Evolutionary conservation across 495 filamentous ascomycete genomes (phyloP).

Genomic region (Aeminium ludgeri): DNA sequence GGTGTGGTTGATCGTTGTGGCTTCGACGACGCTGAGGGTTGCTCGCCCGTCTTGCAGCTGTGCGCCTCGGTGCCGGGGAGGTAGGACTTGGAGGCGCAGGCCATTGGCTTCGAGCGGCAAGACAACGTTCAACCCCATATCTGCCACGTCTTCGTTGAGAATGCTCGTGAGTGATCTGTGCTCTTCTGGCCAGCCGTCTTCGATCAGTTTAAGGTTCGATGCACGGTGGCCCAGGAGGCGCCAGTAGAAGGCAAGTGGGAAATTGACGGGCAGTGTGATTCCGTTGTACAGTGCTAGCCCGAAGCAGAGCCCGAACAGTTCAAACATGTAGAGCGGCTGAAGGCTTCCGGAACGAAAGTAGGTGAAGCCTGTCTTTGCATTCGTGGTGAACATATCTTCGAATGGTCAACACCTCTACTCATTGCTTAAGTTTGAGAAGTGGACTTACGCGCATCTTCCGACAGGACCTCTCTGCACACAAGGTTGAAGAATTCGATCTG

Average conservation of each 20-base stretch:
- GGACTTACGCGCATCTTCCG: conserved; percentile 55
- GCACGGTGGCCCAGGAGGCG: conserved; percentile 46
- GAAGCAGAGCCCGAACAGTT: conserved; percentile 72
- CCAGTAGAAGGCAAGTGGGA: conserved; percentile 69
- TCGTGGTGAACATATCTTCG: conserved; percentile 47
- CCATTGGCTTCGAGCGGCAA: conserved; percentile 14
- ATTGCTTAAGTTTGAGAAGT: too few relatives aligned
- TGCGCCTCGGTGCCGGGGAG: background rate
- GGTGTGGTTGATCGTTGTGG: background rate
- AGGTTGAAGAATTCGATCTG: conserved; percentile 90
- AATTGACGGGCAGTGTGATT: conserved; percentile 70
- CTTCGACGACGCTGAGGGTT: conserved; percentile 1
- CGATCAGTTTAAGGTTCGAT: conserved; percentile 30
- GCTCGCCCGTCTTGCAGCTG: too few relatives aligned
- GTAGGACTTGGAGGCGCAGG: conserved; percentile 2
- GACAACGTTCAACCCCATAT: background rate
- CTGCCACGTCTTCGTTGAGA: background rate
- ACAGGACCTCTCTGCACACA: conserved; percentile 56
- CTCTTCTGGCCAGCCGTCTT: conserved; percentile 75
- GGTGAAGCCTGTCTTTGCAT: conserved; percentile 52
- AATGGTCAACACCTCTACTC: background rate
- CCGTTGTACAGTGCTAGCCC: conserved; percentile 91
- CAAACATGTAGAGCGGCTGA: conserved; percentile 75
- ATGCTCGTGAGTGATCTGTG: conserved; percentile 34
- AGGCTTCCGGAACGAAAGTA: conserved; percentile 76